Conservation (phyloP, 148 eudicot species). For the Rhododendron ferrugineum region DNA sequence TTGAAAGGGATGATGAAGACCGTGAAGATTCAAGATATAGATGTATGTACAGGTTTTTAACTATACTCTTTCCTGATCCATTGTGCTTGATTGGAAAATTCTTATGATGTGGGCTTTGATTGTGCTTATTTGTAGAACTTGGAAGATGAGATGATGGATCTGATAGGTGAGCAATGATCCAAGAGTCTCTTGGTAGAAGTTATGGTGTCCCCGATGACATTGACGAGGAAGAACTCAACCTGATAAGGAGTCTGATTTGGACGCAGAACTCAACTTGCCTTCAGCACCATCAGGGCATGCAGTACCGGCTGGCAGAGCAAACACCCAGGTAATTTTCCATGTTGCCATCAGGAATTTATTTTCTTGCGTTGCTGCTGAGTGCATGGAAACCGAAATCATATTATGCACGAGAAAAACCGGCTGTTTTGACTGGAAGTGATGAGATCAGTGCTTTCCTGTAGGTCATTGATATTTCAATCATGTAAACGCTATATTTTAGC, state of each 20-base stretch:
- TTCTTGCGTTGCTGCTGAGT: background rate
- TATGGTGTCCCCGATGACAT: no score
- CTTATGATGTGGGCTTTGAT: no score
- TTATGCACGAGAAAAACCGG: background rate
- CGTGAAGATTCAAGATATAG: no score
- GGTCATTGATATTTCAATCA: background rate
- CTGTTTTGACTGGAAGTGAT: background rate
- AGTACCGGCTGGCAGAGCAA: slow-evolving; percentile 57
- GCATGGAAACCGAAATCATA: background rate
- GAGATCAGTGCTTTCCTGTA: background rate
- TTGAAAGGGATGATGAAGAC: no score
- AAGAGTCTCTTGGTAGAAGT: no score
- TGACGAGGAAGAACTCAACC: no score
- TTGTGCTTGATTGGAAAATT: no score
- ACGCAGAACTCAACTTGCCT: slow-evolving; percentile 78
- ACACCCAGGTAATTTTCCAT: slow-evolving; percentile 45
- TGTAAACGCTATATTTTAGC: background rate
- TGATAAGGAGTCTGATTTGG: slow-evolving; percentile 63
- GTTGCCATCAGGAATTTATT: background rate
- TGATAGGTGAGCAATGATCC: no score
- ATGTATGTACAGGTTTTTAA: no score
- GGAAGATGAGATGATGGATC: no score
- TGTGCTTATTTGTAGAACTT: no score
- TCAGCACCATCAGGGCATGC: slow-evolving; percentile 70
- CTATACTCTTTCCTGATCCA: no score